These are phyloP conservation scores for Fimicolochytrium jonesii DNA, from an alignment of 192 early-diverging fungal genomes.

Conservation along the genomic window DNA sequence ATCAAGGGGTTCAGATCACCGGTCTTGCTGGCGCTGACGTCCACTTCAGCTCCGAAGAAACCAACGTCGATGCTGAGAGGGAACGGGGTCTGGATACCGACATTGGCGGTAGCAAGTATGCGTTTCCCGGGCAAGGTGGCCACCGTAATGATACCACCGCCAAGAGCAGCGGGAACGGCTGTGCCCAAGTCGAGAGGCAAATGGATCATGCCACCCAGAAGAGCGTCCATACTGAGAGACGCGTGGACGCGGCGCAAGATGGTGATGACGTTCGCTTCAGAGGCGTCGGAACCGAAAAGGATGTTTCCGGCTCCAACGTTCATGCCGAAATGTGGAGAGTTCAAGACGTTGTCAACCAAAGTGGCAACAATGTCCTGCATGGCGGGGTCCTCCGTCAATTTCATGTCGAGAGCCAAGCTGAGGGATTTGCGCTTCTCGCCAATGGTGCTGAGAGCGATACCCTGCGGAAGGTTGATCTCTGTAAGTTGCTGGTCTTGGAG, in stretches of 20 bases:
- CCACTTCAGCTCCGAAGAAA: constrained; percentile 14
- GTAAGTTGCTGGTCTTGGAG: constrained; percentile 8
- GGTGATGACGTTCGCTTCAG: constrained; percentile 12
- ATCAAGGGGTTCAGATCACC: constrained; percentile 14
- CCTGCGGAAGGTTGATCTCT: constrained; percentile 3
- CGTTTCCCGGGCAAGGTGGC: constrained; percentile 7
- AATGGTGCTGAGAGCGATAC: neutral
- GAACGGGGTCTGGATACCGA: constrained; percentile 18
- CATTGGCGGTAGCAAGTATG: constrained; percentile 4
- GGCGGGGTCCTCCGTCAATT: constrained; percentile 12
- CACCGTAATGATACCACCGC: constrained; percentile 11
- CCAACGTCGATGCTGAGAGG: constrained; percentile 7
- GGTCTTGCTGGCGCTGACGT: neutral
- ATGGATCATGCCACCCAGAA: constrained; percentile 7
- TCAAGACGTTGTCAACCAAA: constrained; percentile 24
- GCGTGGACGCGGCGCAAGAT: constrained; percentile 15
- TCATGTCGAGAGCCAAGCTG: neutral
- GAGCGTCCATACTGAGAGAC: constrained; percentile 11
- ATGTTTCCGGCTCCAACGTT: constrained; percentile 1
- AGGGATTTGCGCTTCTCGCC: constrained; percentile 12
- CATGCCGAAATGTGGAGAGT: constrained; percentile 1
- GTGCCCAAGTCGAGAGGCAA: constrained; percentile 19
- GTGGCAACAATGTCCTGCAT: constrained; percentile 14
- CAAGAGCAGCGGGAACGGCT: constrained; percentile 4
- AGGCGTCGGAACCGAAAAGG: constrained; percentile 7